Conservation (phyloP, 345 rosid species). For the Draba incana region DNA sequence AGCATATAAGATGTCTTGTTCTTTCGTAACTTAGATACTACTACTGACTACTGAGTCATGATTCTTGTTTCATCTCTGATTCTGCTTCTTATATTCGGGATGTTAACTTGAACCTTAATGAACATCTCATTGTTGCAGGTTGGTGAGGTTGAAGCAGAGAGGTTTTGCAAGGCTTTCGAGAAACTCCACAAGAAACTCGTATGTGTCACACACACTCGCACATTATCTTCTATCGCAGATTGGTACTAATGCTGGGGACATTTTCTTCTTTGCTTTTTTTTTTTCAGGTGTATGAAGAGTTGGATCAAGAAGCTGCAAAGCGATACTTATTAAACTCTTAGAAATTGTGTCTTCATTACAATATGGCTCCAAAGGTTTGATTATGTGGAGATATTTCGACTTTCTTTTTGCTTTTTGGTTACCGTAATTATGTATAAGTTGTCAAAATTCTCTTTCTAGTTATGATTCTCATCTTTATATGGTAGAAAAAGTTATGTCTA, state of each 20-base stretch:
- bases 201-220: constrained; percentile 27
- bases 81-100: neutral
- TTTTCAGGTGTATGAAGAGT: constrained; percentile 67
- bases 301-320: constrained; percentile 65
- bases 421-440: constrained; percentile 26
- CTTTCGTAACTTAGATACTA: neutral
- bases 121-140: constrained; percentile 47
- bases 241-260: neutral
- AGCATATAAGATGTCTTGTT: constrained; percentile 14
- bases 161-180: constrained; percentile 75
- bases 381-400: constrained; percentile 15
- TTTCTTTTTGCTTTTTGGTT: neutral
- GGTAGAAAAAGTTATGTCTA: neutral
- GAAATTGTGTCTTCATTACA: constrained; percentile 12
- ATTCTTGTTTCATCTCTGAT: constrained; percentile 22
- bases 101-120: neutral
- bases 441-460: constrained; percentile 25
- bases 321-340: constrained; percentile 34
- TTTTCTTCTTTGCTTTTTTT: neutral
- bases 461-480: constrained; percentile 26
- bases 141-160: constrained; percentile 70
- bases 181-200: constrained; percentile 81
- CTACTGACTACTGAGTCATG: neutral
- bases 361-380: constrained; percentile 22
- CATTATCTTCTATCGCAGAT: constrained; percentile 2